Conservation (phyloP, 768 basidiomycete species). For the Tricholoma bakamatsutake region DNA sequence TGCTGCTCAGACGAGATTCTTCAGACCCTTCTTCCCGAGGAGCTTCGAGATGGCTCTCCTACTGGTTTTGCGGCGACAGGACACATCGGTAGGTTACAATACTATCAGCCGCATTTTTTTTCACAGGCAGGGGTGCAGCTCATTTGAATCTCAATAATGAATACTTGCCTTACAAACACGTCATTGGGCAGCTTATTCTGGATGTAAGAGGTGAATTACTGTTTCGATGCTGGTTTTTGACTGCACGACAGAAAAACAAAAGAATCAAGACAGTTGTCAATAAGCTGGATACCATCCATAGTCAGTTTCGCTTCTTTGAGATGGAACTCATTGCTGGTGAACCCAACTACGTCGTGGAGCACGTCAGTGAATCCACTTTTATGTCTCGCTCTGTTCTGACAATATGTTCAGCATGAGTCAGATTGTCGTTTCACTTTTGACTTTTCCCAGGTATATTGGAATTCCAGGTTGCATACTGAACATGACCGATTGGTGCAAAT, state of each 20-base stretch:
- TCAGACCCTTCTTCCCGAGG: constrained; percentile 72
- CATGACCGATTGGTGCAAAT: constrained; percentile 77
- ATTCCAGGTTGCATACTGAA: constrained; percentile 89
- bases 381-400: background rate
- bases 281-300: constrained; percentile 84
- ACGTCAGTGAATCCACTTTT: constrained; percentile 44
- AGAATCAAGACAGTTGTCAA: constrained; percentile 86
- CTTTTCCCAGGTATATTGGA: constrained; percentile 97
- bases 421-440: constrained; percentile 89
- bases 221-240: background rate
- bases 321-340: constrained; percentile 98
- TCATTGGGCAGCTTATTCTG: constrained; percentile 89
- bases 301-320: constrained; percentile 84
- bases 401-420: constrained; percentile 60
- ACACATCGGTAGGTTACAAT: constrained; percentile 66
- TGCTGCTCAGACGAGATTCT: constrained; percentile 69
- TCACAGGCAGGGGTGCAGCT: constrained; percentile 37
- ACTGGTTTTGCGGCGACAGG: constrained; percentile 85
- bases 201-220: constrained; percentile 52
- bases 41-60: constrained; percentile 73
- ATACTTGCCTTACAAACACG: constrained; percentile 84
- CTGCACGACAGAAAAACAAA: constrained; percentile 69
- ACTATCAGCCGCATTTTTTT: background rate
- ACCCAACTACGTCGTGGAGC: constrained; percentile 77
- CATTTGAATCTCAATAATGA: constrained; percentile 89